phyloP scores from a whole-genome alignment of 371 early-diverging fungal genomes.

The Conidiobolus incongruus region DNA sequence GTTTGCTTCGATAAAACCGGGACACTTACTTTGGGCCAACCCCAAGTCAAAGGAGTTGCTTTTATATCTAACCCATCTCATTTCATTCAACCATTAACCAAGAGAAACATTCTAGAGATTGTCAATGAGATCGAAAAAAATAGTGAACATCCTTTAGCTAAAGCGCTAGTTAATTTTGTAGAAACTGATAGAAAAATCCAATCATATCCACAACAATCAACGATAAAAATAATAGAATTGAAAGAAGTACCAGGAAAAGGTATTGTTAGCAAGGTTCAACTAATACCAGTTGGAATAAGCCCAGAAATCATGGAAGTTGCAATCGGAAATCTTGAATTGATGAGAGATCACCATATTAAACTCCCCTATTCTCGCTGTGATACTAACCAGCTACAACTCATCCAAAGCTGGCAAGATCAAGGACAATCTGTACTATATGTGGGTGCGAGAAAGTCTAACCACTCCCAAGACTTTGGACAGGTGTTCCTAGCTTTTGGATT shows the following conservation, averaged over 20 bases:
- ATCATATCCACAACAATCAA: not conserved
- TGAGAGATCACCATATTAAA: no score
- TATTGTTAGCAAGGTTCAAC: not conserved
- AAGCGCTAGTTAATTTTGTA: not conserved
- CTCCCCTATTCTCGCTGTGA: no score
- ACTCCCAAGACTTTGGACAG: no score
- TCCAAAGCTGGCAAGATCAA: slow-evolving; percentile 13
- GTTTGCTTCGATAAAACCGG: slow-evolving; percentile 88
- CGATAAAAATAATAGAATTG: not conserved
- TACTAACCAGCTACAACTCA: no score
- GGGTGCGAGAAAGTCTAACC: no score
- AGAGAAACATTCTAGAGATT: slow-evolving; percentile 17
- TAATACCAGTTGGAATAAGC: no score
- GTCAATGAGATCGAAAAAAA: slow-evolving; percentile 12
- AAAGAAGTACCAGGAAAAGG: slow-evolving; percentile 5
- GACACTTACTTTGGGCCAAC: slow-evolving; percentile 47
- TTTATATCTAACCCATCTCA: no score
- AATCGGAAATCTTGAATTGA: no score
- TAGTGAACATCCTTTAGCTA: slow-evolving; percentile 13
- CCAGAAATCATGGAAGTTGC: no score
- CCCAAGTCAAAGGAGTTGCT: slow-evolving; percentile 18
- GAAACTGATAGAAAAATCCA: not conserved
- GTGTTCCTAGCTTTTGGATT: slow-evolving; percentile 26
- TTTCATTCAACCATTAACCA: not conserved
- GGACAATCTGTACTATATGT: slow-evolving; percentile 20